Base-by-base conservation (phyloP, 257 asterid species). In the Solanum infundibuliforme region DNA sequence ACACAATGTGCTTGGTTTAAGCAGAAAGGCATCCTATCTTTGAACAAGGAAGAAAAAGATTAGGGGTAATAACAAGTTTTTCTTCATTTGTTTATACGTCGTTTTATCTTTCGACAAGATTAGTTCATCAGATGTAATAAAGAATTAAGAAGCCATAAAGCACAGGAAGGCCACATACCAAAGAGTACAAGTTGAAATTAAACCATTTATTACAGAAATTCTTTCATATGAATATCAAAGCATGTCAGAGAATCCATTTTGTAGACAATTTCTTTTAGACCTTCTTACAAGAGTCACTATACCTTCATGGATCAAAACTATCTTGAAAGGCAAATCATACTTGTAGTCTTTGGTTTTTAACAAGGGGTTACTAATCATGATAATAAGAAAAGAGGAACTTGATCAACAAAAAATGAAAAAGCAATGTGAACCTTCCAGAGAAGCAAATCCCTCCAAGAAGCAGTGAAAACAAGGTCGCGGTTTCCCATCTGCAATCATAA, bases 401-500 rank as follows among this genome's bases (percentile, higher is more conserved):
- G 41, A 16, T 38, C 29, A 77, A 31, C 20, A 48, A 48, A 43
- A 21, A 29, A 29, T 46, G 41, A 85, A 71, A 73, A 41, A 87
- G 87, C 55, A 48, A 65, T 46, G 62, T 35, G 75, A 83, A 96
- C 99, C 98, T 96, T 92, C 99, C 98, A 86, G 89, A 91, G 94
- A 90, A 94, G 94, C 98, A 95, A 86, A 96, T 91, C 87, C 99
- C 96, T 86, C 99, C 99, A 74, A 96, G 87, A 89, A 95, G 90
- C 91, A 93, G 86, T 32, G 98, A 93, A 92, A 96, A 96, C 90
- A 95, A 87, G 41, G 98, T 91, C 41, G 98, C 98, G 60, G 95
- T 88, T 92, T 94, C 98, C 99, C 98, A 96, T 94, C 99, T 96
- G 98, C 98, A 96, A 92, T 94, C 87, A 95, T 85, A 96, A 94